A percentile compares a stretch with the other conserved stretches of the same genome.
These are phyloP conservation scores for Stentor coeruleus DNA, from an alignment of 73 alveolate genomes.

Conservation along the genomic window DNA sequence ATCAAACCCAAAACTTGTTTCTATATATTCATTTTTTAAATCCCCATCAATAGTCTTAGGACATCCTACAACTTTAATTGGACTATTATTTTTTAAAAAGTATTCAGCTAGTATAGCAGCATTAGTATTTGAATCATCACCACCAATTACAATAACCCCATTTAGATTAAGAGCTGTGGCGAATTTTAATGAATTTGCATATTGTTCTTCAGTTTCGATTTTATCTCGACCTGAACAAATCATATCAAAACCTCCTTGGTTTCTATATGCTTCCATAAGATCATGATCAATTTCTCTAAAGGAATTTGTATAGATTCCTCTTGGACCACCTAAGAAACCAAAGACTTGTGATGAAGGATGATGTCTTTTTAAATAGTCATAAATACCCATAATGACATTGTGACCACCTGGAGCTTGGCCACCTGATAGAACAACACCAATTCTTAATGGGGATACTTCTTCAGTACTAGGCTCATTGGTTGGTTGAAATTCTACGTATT, in stretches of 20 bases:
- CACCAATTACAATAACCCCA: constrained; percentile 98
- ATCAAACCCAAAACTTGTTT: constrained; percentile 94
- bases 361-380: constrained; percentile 75
- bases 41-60: constrained; percentile 99
- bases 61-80: constrained; percentile 88
- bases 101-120: constrained; percentile 98
- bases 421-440: constrained; percentile 65
- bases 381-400: constrained; percentile 95
- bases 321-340: constrained; percentile 96
- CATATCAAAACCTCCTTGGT: constrained; percentile 99
- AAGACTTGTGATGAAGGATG: constrained; percentile 78
- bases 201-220: constrained; percentile 46
- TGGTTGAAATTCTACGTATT: constrained; percentile 32
- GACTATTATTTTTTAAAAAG: constrained; percentile 68
- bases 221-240: constrained; percentile 90
- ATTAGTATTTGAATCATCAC: constrained; percentile 97
- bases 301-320: constrained; percentile 90
- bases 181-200: constrained; percentile 38
- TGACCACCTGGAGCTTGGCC: constrained; percentile 99
- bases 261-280: constrained; percentile 89
- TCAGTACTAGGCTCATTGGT: constrained; percentile 31
- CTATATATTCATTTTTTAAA: constrained; percentile 84
- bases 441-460: constrained; percentile 37
- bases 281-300: constrained; percentile 83
- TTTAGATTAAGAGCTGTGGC: constrained; percentile 73